Evolutionary conservation across 768 basidiomycete genomes (phyloP).

Genomic region (Leccinum truebloodii): DNA sequence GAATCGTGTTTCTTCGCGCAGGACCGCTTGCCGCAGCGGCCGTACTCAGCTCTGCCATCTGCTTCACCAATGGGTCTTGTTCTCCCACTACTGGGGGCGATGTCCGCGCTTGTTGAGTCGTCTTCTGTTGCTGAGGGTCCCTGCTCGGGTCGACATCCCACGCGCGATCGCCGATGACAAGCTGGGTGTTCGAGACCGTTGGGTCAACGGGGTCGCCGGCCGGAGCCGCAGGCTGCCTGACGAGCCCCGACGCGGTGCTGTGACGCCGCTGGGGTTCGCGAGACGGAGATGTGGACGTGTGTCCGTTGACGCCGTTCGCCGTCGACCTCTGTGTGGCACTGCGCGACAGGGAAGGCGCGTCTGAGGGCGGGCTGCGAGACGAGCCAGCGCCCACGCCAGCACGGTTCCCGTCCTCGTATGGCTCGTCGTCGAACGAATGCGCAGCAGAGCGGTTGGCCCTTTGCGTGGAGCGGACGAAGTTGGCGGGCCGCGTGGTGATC

Average conservation of each 20-base stretch:
- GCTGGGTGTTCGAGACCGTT: constrained; percentile 61
- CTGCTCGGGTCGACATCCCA: constrained; percentile 66
- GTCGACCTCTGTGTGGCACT: constrained; percentile 34
- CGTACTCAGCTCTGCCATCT: constrained; percentile 55
- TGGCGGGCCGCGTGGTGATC: constrained; percentile 56
- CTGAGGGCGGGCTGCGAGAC: constrained; percentile 35
- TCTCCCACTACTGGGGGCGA: constrained; percentile 38
- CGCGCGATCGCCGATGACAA: constrained; percentile 58
- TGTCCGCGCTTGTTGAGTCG: constrained; percentile 15
- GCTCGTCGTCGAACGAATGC: constrained; percentile 45
- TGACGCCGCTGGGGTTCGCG: constrained; percentile 29
- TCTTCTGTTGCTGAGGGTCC: constrained; percentile 57
- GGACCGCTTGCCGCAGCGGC: constrained; percentile 26
- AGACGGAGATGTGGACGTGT: constrained; percentile 26
- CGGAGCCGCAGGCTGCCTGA: constrained; percentile 31
- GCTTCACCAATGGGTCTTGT: constrained; percentile 65
- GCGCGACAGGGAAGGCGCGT: constrained; percentile 31
- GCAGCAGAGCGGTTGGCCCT: constrained; percentile 29
- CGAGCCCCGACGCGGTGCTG: constrained; percentile 23
- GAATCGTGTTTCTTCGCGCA: constrained; percentile 25
- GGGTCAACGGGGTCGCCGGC: constrained; percentile 62
- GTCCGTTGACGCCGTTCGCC: constrained; percentile 34
- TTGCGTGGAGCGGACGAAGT: constrained; percentile 48
- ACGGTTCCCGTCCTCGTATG: constrained; percentile 47
- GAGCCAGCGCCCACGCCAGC: constrained; percentile 68